A percentile compares a stretch with the other conserved stretches of the same genome.
These are phyloP conservation scores for Rhodotorula kratochvilovae DNA, from an alignment of 768 basidiomycete species.

Conservation along the genomic window DNA sequence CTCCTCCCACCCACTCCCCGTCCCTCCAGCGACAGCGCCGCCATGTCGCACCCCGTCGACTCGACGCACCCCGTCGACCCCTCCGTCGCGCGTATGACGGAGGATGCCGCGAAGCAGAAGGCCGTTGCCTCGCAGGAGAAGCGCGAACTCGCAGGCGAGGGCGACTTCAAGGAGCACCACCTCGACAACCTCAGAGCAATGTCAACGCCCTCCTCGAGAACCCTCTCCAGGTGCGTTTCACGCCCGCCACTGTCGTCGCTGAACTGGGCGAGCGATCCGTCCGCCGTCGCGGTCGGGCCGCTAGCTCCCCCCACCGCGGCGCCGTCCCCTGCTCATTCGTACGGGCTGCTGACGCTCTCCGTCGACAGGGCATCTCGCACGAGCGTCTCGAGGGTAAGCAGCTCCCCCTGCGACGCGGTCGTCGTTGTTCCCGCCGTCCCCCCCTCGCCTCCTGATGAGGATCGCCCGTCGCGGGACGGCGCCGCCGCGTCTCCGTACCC, in stretches of 20 bases:
- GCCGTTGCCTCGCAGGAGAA: slow-evolving; percentile 14
- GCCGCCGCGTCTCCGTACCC: neutral
- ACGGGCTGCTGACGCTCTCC: neutral
- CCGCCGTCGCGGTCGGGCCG: neutral
- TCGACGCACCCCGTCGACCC: slow-evolving; percentile 10
- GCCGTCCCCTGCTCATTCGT: neutral
- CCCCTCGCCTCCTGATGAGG: no score
- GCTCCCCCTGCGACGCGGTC: no score
- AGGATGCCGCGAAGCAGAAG: slow-evolving; percentile 20
- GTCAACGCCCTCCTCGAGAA: slow-evolving; percentile 51
- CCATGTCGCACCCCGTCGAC: slow-evolving; percentile 7
- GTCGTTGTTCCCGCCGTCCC: slow-evolving; percentile 52
- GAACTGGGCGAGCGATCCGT: no score
- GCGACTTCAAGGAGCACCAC: neutral
- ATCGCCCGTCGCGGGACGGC: no score
- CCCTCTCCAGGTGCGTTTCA: slow-evolving; percentile 50
- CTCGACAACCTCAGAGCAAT: slow-evolving; percentile 2
- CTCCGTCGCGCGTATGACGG: neutral
- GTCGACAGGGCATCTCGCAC: slow-evolving; percentile 6
- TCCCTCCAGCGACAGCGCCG: neutral
- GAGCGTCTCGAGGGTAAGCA: neutral
- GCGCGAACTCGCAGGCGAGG: slow-evolving; percentile 25
- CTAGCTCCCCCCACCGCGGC: neutral
- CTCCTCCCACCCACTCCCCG: neutral
- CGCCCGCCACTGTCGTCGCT: neutral